Base-by-base conservation (phyloP, 2,329 filamentous ascomycete genomes). In the Hirsutella minnesotensis region DNA sequence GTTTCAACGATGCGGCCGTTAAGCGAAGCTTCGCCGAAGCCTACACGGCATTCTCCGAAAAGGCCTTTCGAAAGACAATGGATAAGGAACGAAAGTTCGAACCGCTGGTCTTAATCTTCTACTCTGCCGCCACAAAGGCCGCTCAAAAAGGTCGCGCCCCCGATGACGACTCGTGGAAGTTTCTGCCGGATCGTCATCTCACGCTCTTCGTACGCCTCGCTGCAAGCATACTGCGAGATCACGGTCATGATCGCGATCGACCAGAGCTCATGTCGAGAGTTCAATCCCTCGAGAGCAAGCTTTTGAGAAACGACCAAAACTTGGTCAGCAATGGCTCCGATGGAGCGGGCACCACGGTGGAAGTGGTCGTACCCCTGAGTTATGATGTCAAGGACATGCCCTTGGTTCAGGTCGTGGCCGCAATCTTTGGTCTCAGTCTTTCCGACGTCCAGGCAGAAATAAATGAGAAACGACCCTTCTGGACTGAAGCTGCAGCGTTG, bases 341-440 rank as follows among this genome's bases (percentile, higher is more conserved):
- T 42, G 56, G 56, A 12, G 54, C 55, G 19, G 63, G 62, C 24
- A 62, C 56, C 18, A 84, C 82, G 9, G 73, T 92, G 49, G 90
- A 95, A 60, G 84, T 90, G 19, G 73, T 85, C 44, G 77, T 88
- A 3, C 88, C 90, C 10, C 68, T 94, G 45, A 92, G 80, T 56
- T 86, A 95, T 61, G 86, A 95, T 61, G 83, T 96, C 57, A 95
- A 92, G 63, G 92, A 98, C 58, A 98, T 98, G 92, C 82, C 82
- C 31, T 75, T 95, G 64, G 92, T 95, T 22, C 83, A 92, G 59
- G 77, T 83, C 30, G 89, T 98, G 21, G 85, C 83, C 40, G 81
- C 75, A 53, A 85, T 95, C 49, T 98, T 96, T 63, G 84, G 83
- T 37, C 72, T 90, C 46, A 79, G 80, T 36, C 79, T 83, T 50